Evolutionary conservation across 1,139 yeast species (phyloP), one percentile per base, ranked within the genome.

Genomic region (Meyerozyma smithsonii): DNA sequence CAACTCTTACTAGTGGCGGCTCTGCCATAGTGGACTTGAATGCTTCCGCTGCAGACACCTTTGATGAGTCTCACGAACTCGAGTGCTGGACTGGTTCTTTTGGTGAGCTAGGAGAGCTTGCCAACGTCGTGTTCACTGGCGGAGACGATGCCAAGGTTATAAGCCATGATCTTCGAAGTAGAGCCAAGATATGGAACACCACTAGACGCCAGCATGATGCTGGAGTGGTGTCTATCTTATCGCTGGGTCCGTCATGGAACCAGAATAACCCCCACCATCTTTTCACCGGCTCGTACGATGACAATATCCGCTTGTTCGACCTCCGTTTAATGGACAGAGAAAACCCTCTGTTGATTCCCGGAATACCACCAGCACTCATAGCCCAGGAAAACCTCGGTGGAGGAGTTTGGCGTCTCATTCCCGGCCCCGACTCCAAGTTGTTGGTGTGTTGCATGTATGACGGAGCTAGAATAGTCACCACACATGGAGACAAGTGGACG

Each of bases 231-330:
- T 79, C 95, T 0, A 82, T 92, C 17, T 67, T 86, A 14, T 61
- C 81, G 34, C 67, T 66, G 50, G 71, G 45, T 52, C 62, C 36
- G 40, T 54, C 42, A 36, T 72, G 80, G 80, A 60, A 64, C 45
- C 40, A 59, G 16, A 18, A 37, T 4, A 68, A 65, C 39, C 77
- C 82, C 0, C 72, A 79, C 45, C 71, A 73, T 1, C 50, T 90
- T 10, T 81, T 92, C 82, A 87, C 97, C 0, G 98, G 98, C 0
- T 85, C 96, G 0, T 92, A 92, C 58, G 98, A 92, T 59, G 97
- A 92, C 54, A 59, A 72, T 42, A 60, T 92, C 36, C 69, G 90
- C 41, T 64, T 77, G 0, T 65, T 88, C 36, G 97, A 90, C 58
- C 56, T 88, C 35, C 64, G 96, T 42, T 72, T 77, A 46, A 63